phyloP scores from a whole-genome alignment of 1,284 basidiomycete species.

The Cystobasidium sp. region DNA sequence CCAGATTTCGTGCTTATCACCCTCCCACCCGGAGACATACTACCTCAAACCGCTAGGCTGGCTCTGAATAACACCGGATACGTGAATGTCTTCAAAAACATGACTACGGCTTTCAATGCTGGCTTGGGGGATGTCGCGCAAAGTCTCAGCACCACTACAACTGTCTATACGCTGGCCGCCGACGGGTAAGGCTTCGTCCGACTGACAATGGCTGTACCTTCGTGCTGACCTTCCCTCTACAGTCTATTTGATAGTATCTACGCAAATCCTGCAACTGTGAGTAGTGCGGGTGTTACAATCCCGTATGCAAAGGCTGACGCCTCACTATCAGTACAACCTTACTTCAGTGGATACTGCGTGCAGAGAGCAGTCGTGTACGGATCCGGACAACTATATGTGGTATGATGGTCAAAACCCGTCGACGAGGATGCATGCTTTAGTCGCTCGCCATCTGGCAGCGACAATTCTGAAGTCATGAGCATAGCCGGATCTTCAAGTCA shows the following conservation, averaged over 20 bases:
- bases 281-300: not conserved
- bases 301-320: not conserved
- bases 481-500: not conserved
- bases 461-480: conserved; percentile 21
- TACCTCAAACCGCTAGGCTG: conserved; percentile 24
- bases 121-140: conserved; percentile 21
- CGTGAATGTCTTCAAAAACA: conserved; percentile 30
- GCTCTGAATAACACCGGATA: conserved; percentile 22
- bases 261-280: conserved; percentile 17
- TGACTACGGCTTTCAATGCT: conserved; percentile 33
- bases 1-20: conserved; percentile 37
- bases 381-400: conserved; percentile 36
- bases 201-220: not conserved
- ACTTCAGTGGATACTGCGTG: conserved; percentile 17
- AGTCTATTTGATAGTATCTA: conserved; percentile 31
- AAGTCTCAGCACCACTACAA: conserved; percentile 9
- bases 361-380: conserved; percentile 13
- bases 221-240: not conserved
- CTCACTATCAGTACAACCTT: conserved; percentile 23
- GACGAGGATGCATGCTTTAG: conserved; percentile 32
- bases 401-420: conserved; percentile 39
- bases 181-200: conserved; percentile 11
- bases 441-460: conserved; percentile 30
- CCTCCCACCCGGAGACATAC: conserved; percentile 24
- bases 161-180: conserved; percentile 36